Conservation (phyloP, 192 early-diverging fungal genomes). For the Haplosporangium gracile region DNA sequence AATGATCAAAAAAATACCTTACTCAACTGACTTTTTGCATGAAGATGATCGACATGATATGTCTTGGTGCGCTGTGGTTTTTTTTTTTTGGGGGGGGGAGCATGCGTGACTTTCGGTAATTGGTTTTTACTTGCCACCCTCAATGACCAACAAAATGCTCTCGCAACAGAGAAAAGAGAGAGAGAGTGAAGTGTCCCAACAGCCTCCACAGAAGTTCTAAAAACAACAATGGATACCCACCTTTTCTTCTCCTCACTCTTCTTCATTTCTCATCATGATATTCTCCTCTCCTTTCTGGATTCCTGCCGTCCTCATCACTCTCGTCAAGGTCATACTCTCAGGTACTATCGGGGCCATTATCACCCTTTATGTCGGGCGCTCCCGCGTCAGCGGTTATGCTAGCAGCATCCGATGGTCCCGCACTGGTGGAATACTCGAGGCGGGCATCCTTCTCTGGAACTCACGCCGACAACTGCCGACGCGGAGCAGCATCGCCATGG, state of each 20-base stretch:
- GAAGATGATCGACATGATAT: too few species aligned
- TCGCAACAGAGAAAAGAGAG: slow-evolving; percentile 12
- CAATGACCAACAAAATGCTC: neutral
- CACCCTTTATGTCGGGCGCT: neutral
- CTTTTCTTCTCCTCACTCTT: neutral
- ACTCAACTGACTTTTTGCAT: neutral
- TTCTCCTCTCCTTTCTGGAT: neutral
- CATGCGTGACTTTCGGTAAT: neutral
- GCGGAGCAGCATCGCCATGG: slow-evolving; percentile 1
- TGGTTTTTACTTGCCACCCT: slow-evolving; percentile 10
- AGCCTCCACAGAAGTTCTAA: slow-evolving; percentile 5
- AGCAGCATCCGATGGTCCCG: slow-evolving; percentile 25
- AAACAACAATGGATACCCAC: slow-evolving; percentile 4
- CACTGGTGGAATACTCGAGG: slow-evolving; percentile 6
- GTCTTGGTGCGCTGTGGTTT: too few species aligned
- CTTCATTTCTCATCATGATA: slow-evolving; percentile 12
- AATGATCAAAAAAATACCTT: slow-evolving; percentile 3
- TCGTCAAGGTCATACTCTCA: slow-evolving; percentile 6
- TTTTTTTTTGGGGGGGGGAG: neutral
- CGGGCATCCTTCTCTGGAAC: neutral
- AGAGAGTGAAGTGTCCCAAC: neutral
- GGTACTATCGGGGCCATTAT: neutral
- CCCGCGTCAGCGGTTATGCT: neutral
- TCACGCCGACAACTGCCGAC: neutral
- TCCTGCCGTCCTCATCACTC: neutral